Evolutionary conservation across 345 rosid species (phyloP).

Genomic region (Psidium guajava): DNA sequence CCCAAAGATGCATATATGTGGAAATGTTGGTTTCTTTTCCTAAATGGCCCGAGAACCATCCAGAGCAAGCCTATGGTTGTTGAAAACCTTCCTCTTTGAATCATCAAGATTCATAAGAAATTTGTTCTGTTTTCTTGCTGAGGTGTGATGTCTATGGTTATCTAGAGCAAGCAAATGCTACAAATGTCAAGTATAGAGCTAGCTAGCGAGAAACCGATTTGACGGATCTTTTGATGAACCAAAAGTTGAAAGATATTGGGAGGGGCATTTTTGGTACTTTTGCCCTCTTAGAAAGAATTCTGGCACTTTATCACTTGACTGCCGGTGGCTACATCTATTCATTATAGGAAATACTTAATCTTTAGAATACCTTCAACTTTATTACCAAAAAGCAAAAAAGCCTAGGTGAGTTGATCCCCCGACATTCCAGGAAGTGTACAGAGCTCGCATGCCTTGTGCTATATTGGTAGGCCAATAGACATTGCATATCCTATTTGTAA

Average conservation of each 20-base stretch:
- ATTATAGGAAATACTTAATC: neutral
- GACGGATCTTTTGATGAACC: neutral
- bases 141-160: neutral
- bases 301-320: neutral
- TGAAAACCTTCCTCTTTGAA: neutral
- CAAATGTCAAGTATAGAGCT: neutral
- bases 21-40: neutral
- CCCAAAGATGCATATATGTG: neutral
- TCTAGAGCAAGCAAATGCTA: neutral
- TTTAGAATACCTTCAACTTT: neutral
- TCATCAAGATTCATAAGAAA: neutral
- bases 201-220: neutral
- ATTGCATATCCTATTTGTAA: neutral
- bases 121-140: neutral
- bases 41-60: neutral
- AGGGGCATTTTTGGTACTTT: neutral
- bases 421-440: neutral
- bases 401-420: neutral
- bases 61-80: neutral
- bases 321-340: neutral
- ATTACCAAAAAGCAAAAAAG: neutral
- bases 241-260: neutral
- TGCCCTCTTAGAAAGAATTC: neutral
- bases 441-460: neutral
- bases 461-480: neutral